Evolutionary conservation across 2,329 filamentous ascomycete species (phyloP).

Genomic region (Fusarium transvaalense): DNA sequence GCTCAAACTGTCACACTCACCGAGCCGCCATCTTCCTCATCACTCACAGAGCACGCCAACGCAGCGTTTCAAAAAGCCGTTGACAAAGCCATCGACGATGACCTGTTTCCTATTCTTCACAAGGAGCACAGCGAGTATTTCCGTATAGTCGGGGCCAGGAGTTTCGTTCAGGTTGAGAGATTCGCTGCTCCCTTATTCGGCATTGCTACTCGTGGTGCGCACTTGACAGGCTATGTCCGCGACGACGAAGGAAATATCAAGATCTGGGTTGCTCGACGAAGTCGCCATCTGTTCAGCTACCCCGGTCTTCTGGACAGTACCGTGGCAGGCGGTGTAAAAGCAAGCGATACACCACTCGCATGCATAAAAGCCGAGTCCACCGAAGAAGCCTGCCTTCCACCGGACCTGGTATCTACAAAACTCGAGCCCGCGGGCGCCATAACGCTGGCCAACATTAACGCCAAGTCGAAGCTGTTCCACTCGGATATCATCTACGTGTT

Average conservation of each 20-base stretch:
- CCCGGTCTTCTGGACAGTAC: slow-evolving; percentile 82
- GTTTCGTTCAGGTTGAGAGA: slow-evolving; percentile 66
- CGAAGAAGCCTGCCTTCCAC: slow-evolving; percentile 73
- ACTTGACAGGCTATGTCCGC: slow-evolving; percentile 72
- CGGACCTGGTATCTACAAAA: slow-evolving; percentile 44
- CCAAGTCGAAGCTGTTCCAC: slow-evolving; percentile 49
- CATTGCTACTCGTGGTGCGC: slow-evolving; percentile 73
- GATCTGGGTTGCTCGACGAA: slow-evolving; percentile 79
- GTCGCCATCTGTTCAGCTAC: slow-evolving; percentile 77
- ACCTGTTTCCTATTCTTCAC: slow-evolving; percentile 56
- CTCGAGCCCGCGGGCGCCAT: slow-evolving; percentile 51
- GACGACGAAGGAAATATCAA: slow-evolving; percentile 60
- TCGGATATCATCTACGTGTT: slow-evolving; percentile 73
- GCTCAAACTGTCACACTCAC: slow-evolving; percentile 52
- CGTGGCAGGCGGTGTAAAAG: slow-evolving; percentile 81
- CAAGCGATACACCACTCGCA: slow-evolving; percentile 73
- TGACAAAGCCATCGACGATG: slow-evolving; percentile 53
- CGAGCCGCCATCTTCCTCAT: slow-evolving; percentile 39
- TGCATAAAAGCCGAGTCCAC: slow-evolving; percentile 77
- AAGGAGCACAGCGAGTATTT: slow-evolving; percentile 59
- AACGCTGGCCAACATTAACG: slow-evolving; percentile 52
- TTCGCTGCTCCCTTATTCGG: slow-evolving; percentile 74
- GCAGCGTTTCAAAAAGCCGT: slow-evolving; percentile 57
- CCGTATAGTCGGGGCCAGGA: slow-evolving; percentile 55
- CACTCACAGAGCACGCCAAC: slow-evolving; percentile 52